phyloP scores from a whole-genome alignment of 1,139 yeast species.

The Yamadazyma blattariae region DNA sequence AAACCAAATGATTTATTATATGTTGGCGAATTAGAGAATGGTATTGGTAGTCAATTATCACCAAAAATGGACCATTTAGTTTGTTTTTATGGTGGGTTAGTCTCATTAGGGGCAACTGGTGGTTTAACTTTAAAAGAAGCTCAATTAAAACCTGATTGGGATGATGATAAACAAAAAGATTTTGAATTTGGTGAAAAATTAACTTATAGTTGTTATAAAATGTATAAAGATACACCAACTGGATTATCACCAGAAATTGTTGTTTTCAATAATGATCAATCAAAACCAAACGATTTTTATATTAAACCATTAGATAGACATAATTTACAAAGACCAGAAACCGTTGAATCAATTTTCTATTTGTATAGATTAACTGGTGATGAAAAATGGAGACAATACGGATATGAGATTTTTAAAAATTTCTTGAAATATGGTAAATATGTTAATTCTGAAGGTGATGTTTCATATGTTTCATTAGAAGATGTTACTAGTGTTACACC shows the following conservation, averaged over 20 bases:
- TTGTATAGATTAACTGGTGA: slow-evolving; percentile 81
- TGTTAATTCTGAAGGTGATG: slow-evolving; percentile 51
- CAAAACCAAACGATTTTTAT: slow-evolving; percentile 48
- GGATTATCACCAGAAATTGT: slow-evolving; percentile 91
- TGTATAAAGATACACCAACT: slow-evolving; percentile 66
- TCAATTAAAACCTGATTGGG: slow-evolving; percentile 33
- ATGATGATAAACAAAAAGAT: slow-evolving; percentile 42
- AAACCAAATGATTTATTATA: slow-evolving; percentile 62
- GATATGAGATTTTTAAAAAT: slow-evolving; percentile 77
- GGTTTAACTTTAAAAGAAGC: slow-evolving; percentile 57
- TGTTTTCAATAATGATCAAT: slow-evolving; percentile 55
- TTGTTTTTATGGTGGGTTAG: slow-evolving; percentile 87
- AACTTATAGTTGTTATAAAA: slow-evolving; percentile 77
- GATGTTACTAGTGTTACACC: slow-evolving; percentile 66
- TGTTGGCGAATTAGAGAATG: slow-evolving; percentile 76
- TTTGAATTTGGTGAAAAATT: slow-evolving; percentile 71
- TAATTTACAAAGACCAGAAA: slow-evolving; percentile 90
- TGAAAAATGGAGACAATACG: slow-evolving; percentile 83
- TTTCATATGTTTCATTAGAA: slow-evolving; percentile 62
- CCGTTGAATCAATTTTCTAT: slow-evolving; percentile 84
- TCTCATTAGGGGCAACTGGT: slow-evolving; percentile 83
- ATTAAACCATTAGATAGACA: slow-evolving; percentile 75
- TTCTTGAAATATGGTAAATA: slow-evolving; percentile 59
- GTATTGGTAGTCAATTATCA: slow-evolving; percentile 58
- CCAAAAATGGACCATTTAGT: slow-evolving; percentile 92